Percentiles rank a stretch among this genome's conserved stretches.
These are phyloP conservation scores for Alternaria triticimaculans DNA, from an alignment of 2,329 filamentous ascomycete species.

Conservation along the genomic window DNA sequence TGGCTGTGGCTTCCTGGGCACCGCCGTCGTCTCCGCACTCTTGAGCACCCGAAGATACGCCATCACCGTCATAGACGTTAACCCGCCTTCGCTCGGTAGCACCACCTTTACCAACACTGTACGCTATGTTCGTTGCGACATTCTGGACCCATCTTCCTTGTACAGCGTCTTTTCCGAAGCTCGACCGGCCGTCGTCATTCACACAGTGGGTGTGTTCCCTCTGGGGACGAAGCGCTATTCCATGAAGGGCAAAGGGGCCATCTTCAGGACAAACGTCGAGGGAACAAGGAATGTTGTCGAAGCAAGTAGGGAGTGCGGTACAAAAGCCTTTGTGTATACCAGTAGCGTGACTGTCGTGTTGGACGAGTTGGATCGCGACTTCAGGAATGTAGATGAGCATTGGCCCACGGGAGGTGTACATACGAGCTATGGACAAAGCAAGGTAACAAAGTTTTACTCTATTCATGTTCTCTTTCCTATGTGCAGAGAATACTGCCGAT, in stretches of 20 bases:
- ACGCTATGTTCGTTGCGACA: conserved; percentile 49
- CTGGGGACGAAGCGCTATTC: conserved; percentile 50
- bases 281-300: conserved; percentile 81
- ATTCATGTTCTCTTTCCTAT: not conserved
- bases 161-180: conserved; percentile 63
- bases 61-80: conserved; percentile 51
- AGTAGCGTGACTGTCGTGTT: conserved; percentile 86
- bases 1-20: conserved; percentile 57
- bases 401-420: conserved; percentile 78
- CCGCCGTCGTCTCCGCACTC: conserved; percentile 50
- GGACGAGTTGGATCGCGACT: conserved; percentile 75
- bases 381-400: conserved; percentile 83
- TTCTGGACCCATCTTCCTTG: conserved; percentile 47
- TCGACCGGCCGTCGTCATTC: conserved; percentile 83
- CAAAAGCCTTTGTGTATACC: conserved; percentile 87
- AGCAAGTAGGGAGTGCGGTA: conserved; percentile 71
- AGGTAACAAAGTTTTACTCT: conserved; percentile 59
- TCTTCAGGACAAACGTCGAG: conserved; percentile 85
- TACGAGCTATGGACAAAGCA: conserved; percentile 86
- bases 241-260: conserved; percentile 56
- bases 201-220: conserved; percentile 71
- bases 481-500: not conserved
- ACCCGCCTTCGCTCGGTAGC: conserved; percentile 43
- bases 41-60: conserved; percentile 45
- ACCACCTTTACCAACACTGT: conserved; percentile 29